These are phyloP conservation scores for Plantago ovata DNA, from an alignment of 257 asterid genomes.

Conservation along the genomic window DNA sequence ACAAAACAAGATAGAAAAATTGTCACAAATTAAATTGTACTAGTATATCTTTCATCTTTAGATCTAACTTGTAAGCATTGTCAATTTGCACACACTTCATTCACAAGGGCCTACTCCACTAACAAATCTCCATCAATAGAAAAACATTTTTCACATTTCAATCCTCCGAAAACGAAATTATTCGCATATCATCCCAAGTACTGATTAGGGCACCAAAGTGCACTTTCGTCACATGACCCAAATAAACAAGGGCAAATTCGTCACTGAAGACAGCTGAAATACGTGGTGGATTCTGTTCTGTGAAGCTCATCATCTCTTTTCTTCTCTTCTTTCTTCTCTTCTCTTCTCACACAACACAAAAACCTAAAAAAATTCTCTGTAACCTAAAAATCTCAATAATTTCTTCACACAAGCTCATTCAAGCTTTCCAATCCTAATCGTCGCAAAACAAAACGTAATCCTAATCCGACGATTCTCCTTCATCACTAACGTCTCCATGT, in stretches of 20 bases:
- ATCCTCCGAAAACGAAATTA: too few relatives aligned
- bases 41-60: too few relatives aligned
- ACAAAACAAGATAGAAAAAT: too few relatives aligned
- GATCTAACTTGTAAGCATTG: too few relatives aligned
- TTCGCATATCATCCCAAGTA: too few relatives aligned
- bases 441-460: neutral
- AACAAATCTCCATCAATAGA: too few relatives aligned
- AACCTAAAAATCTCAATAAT: slow-evolving; percentile 12
- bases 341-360: slow-evolving; percentile 9
- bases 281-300: slow-evolving; percentile 17
- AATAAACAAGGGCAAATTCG: slow-evolving; percentile 23
- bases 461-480: slow-evolving; percentile 14
- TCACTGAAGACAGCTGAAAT: slow-evolving; percentile 20
- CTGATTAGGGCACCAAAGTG: slow-evolving; percentile 21
- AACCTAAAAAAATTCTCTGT: slow-evolving; percentile 7
- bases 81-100: too few relatives aligned
- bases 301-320: slow-evolving; percentile 7
- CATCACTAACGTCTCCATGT: neutral
- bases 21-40: too few relatives aligned
- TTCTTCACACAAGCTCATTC: neutral
- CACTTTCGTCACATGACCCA: slow-evolving; percentile 5
- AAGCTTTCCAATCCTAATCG: neutral
- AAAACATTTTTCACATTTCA: too few relatives aligned
- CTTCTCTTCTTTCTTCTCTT: slow-evolving; percentile 6
- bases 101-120: too few relatives aligned